Conservation (phyloP, 768 basidiomycete species). For the Russula brevipes region DNA sequence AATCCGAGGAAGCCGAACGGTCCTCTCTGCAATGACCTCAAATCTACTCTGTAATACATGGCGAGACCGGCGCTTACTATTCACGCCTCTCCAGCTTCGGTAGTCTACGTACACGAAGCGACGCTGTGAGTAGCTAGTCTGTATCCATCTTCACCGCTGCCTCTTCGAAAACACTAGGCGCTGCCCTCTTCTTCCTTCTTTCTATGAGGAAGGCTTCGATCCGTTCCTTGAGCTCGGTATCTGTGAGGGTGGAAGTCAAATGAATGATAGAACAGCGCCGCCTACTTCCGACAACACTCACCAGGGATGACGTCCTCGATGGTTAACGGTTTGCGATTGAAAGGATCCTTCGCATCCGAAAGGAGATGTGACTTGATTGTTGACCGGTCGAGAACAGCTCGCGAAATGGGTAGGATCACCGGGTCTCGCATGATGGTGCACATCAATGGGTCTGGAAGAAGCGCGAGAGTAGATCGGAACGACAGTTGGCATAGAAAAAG, state of each 20-base stretch:
- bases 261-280: background rate
- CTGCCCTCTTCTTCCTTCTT: conserved; percentile 39
- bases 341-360: conserved; percentile 89
- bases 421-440: conserved; percentile 93
- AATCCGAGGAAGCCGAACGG: background rate
- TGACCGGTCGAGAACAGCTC: conserved; percentile 70
- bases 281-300: conserved; percentile 36
- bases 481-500: conserved; percentile 14
- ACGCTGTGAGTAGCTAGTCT: conserved; percentile 10
- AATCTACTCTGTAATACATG: conserved; percentile 2
- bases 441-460: conserved; percentile 73
- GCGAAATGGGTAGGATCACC: conserved; percentile 82
- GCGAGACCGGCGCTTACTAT: background rate
- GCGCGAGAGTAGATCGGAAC: conserved; percentile 14
- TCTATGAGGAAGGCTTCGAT: conserved; percentile 70
- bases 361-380: conserved; percentile 95
- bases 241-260: conserved; percentile 33
- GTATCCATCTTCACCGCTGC: conserved; percentile 25
- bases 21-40: background rate
- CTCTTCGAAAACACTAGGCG: conserved; percentile 23
- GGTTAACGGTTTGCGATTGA: conserved; percentile 80
- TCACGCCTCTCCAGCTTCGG: background rate
- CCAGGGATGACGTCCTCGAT: conserved; percentile 77
- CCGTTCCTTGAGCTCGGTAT: conserved; percentile 62
- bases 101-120: conserved; percentile 5